Base-by-base conservation (phyloP, 768 basidiomycete genomes). In the Amanita thiersii region DNA sequence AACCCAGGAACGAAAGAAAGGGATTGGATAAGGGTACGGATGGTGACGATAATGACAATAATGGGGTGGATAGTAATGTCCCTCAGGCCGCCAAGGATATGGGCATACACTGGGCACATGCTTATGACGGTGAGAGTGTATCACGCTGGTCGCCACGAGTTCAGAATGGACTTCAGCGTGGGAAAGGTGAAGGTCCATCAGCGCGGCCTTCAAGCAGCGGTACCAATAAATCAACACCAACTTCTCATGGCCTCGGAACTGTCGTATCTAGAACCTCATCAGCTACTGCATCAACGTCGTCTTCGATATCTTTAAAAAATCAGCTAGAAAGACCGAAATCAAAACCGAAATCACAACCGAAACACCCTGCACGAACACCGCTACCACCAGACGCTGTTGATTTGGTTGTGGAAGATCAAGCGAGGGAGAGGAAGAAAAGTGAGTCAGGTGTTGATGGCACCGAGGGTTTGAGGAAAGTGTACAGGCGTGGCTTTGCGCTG, bases 331-430 rank as follows among this genome's bases (percentile, higher is more conserved):
- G 15, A n/a, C 31, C 33, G 10, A 33, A 34, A 17, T 34, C 40
- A 6, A 41, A 17, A 15, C 10, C 32, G 18, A 40, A 40, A n/a
- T 26, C 11, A 23, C 24, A 41, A 17, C 23, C 32, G 15, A 42
- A 34, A 18, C 1, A 32, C 9, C 17, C 39, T n/a, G 14, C 17
- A 11, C 40, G 40, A 6, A 19, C 40, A 8, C 30, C 40, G 14
- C 14, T 43, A 7, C 34, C 42, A 20, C 25, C 24, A 2, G 86
- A 97, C 48, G 92, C 93, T 1, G 81, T 97, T 1, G 94, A 99
- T 53, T 68, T 99, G 12, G 73, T 97, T 3, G 78, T 93, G 0
- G 85, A 86, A 52, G 84, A 82, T 52, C 47, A 56, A 5, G 55
- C 65, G 21, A 68, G 75, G 46, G 68, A 71, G 43, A 74, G 73